phyloP scores from a whole-genome alignment of 257 asterid genomes.

The Paraleonurus japonicus region DNA sequence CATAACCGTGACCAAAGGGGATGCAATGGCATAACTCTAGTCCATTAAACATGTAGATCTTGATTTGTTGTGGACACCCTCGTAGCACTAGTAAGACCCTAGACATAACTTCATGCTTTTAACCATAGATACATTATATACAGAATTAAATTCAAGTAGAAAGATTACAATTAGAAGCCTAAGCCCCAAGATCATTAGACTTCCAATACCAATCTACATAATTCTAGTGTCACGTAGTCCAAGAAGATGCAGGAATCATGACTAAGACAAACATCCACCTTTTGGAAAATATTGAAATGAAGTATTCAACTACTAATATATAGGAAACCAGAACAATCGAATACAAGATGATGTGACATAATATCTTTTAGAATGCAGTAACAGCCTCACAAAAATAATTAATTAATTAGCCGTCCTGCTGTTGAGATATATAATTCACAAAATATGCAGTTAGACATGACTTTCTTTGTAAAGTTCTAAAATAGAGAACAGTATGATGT shows the following conservation, averaged over 20 bases:
- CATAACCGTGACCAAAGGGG: neutral
- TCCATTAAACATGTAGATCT: neutral
- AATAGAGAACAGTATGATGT: neutral
- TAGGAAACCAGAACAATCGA: neutral
- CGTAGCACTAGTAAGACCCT: neutral
- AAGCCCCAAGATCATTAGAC: neutral
- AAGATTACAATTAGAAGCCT: neutral
- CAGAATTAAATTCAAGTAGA: neutral
- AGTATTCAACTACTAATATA: neutral
- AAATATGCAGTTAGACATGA: neutral
- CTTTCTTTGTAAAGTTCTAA: neutral
- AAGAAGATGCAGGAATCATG: neutral
- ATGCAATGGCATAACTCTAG: neutral
- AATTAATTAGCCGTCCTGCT: neutral
- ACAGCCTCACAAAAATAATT: neutral
- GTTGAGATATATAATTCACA: neutral
- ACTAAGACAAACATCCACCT: constrained; percentile 1
- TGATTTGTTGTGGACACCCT: neutral
- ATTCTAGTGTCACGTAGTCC: neutral
- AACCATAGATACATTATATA: neutral
- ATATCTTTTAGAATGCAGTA: neutral
- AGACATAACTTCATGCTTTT: neutral
- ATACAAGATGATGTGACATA: neutral
- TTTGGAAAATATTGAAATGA: neutral
- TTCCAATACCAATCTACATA: constrained; percentile 3